Percentiles rank a stretch among this genome's conserved stretches.
These are phyloP conservation scores for Xylaria grammica DNA, from an alignment of 495 filamentous ascomycete species.

Conservation along the genomic window DNA sequence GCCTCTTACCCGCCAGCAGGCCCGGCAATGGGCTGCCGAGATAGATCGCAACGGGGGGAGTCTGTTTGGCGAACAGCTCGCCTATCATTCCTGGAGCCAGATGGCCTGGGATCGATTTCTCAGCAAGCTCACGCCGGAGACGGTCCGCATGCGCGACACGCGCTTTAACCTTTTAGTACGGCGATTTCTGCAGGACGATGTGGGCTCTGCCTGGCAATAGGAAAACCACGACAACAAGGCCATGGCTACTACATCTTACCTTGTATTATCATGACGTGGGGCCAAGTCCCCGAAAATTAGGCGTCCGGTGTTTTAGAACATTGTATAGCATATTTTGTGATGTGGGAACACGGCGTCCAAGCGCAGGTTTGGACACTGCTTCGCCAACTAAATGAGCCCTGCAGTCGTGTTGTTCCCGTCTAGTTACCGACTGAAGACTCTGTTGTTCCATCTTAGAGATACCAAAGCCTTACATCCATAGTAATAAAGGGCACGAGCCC, in stretches of 20 bases:
- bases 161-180: slow-evolving; percentile 54
- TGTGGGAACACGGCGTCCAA: not conserved
- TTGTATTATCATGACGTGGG: slow-evolving; percentile 6
- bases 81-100: slow-evolving; percentile 55
- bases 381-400: too few relatives aligned
- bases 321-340: slow-evolving; percentile 4
- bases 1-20: slow-evolving; percentile 37
- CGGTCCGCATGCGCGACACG: slow-evolving; percentile 44
- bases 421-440: too few relatives aligned
- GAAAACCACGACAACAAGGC: not conserved
- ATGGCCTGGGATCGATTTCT: slow-evolving; percentile 51
- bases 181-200: slow-evolving; percentile 49
- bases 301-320: slow-evolving; percentile 15
- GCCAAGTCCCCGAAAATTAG: not conserved
- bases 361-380: not conserved
- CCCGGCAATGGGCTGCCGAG: slow-evolving; percentile 40
- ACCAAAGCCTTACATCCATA: not conserved
- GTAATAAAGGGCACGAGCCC: not conserved
- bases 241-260: not conserved
- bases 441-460: not conserved
- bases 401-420: too few relatives aligned
- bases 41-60: slow-evolving; percentile 45
- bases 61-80: slow-evolving; percentile 50
- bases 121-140: slow-evolving; percentile 43
- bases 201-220: slow-evolving; percentile 23